These are phyloP conservation scores for Suillus hirtellus DNA, from an alignment of 768 basidiomycete genomes.

Conservation along the genomic window DNA sequence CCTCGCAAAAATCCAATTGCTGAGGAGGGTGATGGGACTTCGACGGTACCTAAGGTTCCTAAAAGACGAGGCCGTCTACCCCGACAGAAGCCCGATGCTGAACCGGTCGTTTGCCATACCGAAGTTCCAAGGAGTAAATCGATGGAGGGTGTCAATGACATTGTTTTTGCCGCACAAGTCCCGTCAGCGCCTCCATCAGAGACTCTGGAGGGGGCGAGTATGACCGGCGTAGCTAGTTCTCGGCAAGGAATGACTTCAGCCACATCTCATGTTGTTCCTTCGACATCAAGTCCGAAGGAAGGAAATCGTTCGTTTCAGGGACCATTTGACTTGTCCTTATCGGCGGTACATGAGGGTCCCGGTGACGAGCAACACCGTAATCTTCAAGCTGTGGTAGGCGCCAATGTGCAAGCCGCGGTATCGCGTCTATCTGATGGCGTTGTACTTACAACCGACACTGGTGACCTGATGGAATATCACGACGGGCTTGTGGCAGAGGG, in stretches of 20 bases:
- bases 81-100: conserved; percentile 23
- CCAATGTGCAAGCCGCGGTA: neutral
- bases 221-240: neutral
- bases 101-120: neutral
- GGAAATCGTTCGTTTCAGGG: neutral
- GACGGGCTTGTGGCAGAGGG: neutral
- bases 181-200: conserved; percentile 20
- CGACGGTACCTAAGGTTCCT: conserved; percentile 10
- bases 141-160: neutral
- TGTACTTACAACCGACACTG: neutral
- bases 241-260: neutral
- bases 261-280: too few species aligned
- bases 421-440: neutral
- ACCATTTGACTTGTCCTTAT: neutral
- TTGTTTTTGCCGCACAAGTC: conserved; percentile 1
- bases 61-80: conserved; percentile 43
- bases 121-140: conserved; percentile 8
- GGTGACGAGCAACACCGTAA: neutral
- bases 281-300: neutral
- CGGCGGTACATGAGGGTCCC: neutral
- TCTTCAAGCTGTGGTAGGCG: neutral
- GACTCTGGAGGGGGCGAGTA: conserved; percentile 30
- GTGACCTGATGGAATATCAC: neutral
- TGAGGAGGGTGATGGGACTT: conserved; percentile 10
- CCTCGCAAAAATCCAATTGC: conserved; percentile 29